Evolutionary conservation across 805 yeast species (phyloP).

Genomic region (Sungouiella blattae): DNA sequence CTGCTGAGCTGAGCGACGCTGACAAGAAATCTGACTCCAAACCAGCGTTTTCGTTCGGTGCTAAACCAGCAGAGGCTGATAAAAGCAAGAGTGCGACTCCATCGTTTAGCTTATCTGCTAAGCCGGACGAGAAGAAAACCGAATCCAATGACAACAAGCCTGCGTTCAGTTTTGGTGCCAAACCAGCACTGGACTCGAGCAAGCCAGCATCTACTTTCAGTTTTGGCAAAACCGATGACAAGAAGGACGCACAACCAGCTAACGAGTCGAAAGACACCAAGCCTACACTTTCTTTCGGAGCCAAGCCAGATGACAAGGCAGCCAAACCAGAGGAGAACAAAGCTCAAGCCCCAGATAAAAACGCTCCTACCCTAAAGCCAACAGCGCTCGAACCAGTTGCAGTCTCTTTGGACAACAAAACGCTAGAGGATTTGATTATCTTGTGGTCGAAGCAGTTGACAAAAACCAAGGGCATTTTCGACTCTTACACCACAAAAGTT

Average conservation of each 20-base stretch:
- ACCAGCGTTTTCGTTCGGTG: constrained; percentile 22
- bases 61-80: constrained; percentile 20
- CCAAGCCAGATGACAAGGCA: constrained; percentile 10
- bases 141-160: constrained; percentile 16
- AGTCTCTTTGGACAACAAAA: constrained; percentile 80
- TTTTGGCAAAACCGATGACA: constrained; percentile 12
- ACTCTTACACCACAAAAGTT: constrained; percentile 67
- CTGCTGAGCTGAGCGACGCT: constrained; percentile 8
- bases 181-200: too few species aligned
- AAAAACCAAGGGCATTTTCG: constrained; percentile 69
- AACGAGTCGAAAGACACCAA: constrained; percentile 10
- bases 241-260: constrained; percentile 13
- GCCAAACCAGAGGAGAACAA: not conserved
- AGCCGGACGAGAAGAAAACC: constrained; percentile 5
- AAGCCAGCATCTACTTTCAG: constrained; percentile 1
- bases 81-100: constrained; percentile 11
- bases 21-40: constrained; percentile 2
- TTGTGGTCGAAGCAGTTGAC: constrained; percentile 91
- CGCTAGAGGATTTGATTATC: constrained; percentile 85
- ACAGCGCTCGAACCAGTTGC: constrained; percentile 64
- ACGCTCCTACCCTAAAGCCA: constrained; percentile 36
- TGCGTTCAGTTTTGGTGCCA: constrained; percentile 15
- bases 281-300: constrained; percentile 21
- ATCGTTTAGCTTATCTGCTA: constrained; percentile 5
- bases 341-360: constrained; percentile 1